Evolutionary conservation across 2,329 filamentous ascomycete species (phyloP).

Genomic region (Emmonsia crescens): DNA sequence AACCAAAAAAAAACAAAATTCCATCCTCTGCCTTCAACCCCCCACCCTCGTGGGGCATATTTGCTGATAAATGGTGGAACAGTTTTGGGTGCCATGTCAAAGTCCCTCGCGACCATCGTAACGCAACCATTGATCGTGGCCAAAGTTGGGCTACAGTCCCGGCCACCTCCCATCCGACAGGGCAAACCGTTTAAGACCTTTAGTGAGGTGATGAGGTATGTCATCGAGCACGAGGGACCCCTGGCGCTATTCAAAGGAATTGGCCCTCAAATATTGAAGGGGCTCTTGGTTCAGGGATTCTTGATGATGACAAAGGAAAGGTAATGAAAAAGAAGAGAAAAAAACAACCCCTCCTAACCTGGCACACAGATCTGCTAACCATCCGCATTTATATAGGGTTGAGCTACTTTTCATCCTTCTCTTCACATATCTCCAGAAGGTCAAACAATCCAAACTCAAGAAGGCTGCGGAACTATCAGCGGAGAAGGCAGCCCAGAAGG

Average conservation of each 20-base stretch:
- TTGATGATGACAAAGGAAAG: slow-evolving; percentile 99
- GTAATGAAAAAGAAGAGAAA: slow-evolving; percentile 34
- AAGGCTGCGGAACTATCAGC: slow-evolving; percentile 56
- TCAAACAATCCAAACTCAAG: slow-evolving; percentile 56
- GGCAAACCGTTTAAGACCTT: slow-evolving; percentile 93
- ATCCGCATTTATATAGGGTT: slow-evolving; percentile 45
- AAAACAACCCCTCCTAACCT: not conserved
- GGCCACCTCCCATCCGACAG: slow-evolving; percentile 69
- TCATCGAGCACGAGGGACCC: slow-evolving; percentile 74
- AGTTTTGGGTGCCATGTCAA: slow-evolving; percentile 90
- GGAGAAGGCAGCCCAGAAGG: slow-evolving; percentile 50
- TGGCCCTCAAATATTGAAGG: slow-evolving; percentile 85
- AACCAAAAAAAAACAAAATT: not conserved
- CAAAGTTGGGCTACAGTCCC: slow-evolving; percentile 92
- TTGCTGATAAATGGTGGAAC: slow-evolving; percentile 10
- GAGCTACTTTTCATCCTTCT: slow-evolving; percentile 80
- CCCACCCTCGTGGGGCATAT: not conserved
- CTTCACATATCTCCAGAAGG: slow-evolving; percentile 64
- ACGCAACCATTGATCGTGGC: slow-evolving; percentile 96
- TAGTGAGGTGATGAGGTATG: slow-evolving; percentile 87
- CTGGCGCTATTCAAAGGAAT: slow-evolving; percentile 93
- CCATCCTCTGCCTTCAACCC: not conserved
- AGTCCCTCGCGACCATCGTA: slow-evolving; percentile 77
- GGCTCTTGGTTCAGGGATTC: slow-evolving; percentile 83
- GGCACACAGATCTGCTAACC: slow-evolving; percentile 4